Conservation (phyloP, 2,329 filamentous ascomycete species). For the Fusarium hostae region DNA sequence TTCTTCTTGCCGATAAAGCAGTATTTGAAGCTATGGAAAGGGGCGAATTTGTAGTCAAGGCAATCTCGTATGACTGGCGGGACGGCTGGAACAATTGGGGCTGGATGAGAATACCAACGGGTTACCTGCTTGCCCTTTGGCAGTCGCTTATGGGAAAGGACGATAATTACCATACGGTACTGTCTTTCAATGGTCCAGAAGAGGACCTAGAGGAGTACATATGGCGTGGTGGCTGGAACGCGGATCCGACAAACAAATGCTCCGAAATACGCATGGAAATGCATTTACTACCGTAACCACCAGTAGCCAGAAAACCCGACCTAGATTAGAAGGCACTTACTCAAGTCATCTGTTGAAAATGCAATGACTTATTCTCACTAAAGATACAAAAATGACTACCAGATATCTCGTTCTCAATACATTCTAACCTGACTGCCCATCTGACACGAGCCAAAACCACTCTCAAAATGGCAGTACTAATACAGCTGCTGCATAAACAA, state of each 20-base stretch:
- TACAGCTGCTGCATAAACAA: too few relatives aligned
- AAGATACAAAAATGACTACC: neutral
- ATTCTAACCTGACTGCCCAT: neutral
- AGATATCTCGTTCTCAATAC: neutral
- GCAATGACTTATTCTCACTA: neutral
- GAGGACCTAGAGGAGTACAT: neutral
- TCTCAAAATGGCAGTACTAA: too few relatives aligned
- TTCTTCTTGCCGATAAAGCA: neutral
- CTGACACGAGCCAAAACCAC: too few relatives aligned
- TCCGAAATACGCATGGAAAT: neutral
- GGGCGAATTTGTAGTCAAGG: neutral
- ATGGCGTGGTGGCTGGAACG: rapidly evolving
- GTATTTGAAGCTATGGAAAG: neutral
- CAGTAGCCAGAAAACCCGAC: neutral
- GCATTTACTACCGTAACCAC: neutral
- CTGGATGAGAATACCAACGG: constrained; percentile 18
- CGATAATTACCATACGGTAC: neutral
- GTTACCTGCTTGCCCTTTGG: constrained; percentile 13
- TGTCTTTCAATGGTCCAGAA: neutral
- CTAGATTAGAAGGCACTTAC: neutral
- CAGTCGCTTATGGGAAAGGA: neutral
- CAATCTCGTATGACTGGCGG: neutral
- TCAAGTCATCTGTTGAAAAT: neutral
- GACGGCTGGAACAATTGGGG: constrained; percentile 4
- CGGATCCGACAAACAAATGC: rapidly evolving